Base-by-base conservation (phyloP, 2,329 filamentous ascomycete genomes). In the Leptosphaerulina australis region DNA sequence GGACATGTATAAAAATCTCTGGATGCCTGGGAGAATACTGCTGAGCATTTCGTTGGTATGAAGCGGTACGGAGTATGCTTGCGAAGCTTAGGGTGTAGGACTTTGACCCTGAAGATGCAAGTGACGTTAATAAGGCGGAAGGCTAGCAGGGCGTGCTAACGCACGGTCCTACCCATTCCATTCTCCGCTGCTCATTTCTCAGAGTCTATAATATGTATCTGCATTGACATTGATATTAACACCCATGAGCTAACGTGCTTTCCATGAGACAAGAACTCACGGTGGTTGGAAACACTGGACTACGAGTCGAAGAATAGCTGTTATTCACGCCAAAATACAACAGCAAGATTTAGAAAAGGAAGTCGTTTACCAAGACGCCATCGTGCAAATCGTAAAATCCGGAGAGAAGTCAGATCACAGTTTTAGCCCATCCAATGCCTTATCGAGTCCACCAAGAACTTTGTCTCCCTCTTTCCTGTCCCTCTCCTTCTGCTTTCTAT, bases 401-500 rank as follows among this genome's bases (percentile, higher is more conserved):
- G n/a, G 14, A 25, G 4, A n/a, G 10, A 9, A 37, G 9, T 5
- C 25, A 12, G 5, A 9, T 44, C 33, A 44, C 18, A 44, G 18
- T 50, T 58, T 63, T 55, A 71, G 50, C 7, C 40, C 60, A 25
- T 64, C 64, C 30, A 71, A 55, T 36, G 59, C 63, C 36, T 59
- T 51, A 35, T 63, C 57, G 24, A 56, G 30, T 21, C 34, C 53
- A 3, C 54, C 53, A 31, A 38, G 45, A 17, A 34, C 43, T 49
- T 37, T 43, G 37, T 45, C 53, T 26, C 28, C 36, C 34, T 35
- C 72, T 11, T 50, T 44, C 28, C 44, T 40, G 44, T 51, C 30
- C 8, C 17, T 29, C 29, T 41, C 56, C 49, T 81, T 81, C 56
- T 75, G 72, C 63, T 78, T 79, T 48, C 80, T 76, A 62, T 88